Evolutionary conservation across 2,329 filamentous ascomycete species (phyloP).

Genomic region (Phaeophleospora eucalypticola): DNA sequence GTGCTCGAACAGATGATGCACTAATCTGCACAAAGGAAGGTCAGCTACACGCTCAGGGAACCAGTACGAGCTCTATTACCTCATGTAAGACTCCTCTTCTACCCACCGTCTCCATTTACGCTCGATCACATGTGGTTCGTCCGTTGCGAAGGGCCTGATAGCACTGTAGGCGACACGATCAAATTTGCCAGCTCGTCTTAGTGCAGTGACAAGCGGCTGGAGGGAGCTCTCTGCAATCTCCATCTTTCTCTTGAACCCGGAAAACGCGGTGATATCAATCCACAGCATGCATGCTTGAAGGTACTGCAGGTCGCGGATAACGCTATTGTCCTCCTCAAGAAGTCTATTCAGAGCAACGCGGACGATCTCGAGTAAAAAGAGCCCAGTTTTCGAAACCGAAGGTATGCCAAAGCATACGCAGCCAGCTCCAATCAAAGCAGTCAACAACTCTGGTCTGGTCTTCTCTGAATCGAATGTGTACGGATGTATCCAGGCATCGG

Average conservation of each 20-base stretch:
- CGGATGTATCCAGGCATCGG: no score
- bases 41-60: not conserved
- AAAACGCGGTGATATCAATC: constrained; percentile 19
- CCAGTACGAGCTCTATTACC: not conserved
- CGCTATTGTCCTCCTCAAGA: constrained; percentile 31
- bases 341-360: constrained; percentile 28
- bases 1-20: constrained; percentile 22
- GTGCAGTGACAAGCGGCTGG: constrained; percentile 20
- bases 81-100: constrained; percentile 17
- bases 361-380: constrained; percentile 31
- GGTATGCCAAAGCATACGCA: constrained; percentile 34
- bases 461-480: constrained; percentile 28
- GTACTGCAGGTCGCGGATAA: constrained; percentile 22
- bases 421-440: constrained; percentile 30
- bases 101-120: constrained; percentile 17
- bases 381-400: constrained; percentile 29
- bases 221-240: constrained; percentile 20
- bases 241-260: constrained; percentile 19
- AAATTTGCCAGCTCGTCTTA: constrained; percentile 20
- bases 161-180: constrained; percentile 16
- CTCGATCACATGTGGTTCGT: constrained; percentile 7
- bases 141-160: constrained; percentile 3
- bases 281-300: constrained; percentile 23
- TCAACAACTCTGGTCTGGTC: constrained; percentile 27
- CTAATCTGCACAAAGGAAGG: constrained; percentile 7